Base-by-base conservation (phyloP, 306 rosid genomes). In the Pterocarpus macrocarpus region DNA sequence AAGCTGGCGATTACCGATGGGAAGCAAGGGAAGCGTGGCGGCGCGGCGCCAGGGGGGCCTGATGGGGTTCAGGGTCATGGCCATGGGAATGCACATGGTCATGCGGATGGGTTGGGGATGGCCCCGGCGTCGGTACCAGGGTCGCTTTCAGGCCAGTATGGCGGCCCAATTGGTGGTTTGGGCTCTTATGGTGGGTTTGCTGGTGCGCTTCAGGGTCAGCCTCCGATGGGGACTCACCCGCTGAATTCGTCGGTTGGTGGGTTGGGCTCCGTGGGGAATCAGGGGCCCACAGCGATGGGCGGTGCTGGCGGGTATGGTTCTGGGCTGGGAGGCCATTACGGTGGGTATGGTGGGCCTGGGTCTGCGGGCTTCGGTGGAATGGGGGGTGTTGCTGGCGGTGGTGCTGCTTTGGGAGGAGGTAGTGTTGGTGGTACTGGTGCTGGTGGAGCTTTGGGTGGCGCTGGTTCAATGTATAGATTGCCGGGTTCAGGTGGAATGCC, bases 1-100 rank as follows among this genome's bases (percentile, higher is more conserved):
- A 96, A 92, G 64, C 69, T 92, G 66, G 99, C 99, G 2, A 84
- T 84, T 5, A 90, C 88, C 0, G 99, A 96, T 30, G 96, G 94
- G 76, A 95, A 93, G 86, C 97, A 92, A 78, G 91, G 91, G 43
- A 91, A 89, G 80, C 90, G 91, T 2, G 93, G 88, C 2, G 83
- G 80, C 9, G 52, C 67, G 1, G 85, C 65, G 41, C 72, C 64
- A 3, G 52, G 13, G 0, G 88, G 84, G 0, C 63, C 76, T 2
- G 97, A 92, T 16, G 94, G 87, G 8, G 78, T 72, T 15, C 94
- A 82, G 76, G 88, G 87, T 15, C 83, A 43, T 6, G 47, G 47
- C 8, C 47, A 78, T 12, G 90, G 92, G 36, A 94, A 74, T 80
- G 52, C 83, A 47, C 84, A 81, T 65, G 69, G 68, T 57, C 85